phyloP scores from a whole-genome alignment of 2,329 filamentous ascomycete species.

The Sodiomyces alkalinus region DNA sequence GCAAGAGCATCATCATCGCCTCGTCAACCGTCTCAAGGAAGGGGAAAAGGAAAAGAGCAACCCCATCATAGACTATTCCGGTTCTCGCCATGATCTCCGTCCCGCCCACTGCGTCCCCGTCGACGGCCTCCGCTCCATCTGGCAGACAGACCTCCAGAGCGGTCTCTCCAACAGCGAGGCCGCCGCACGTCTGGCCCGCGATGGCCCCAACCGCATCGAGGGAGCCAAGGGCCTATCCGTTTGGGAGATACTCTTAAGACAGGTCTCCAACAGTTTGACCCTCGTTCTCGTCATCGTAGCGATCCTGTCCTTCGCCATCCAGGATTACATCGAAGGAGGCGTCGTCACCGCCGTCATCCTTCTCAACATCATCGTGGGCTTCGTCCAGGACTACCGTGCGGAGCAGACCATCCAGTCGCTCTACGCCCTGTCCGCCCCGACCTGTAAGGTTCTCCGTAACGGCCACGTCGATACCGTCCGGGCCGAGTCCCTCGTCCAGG shows the following conservation, averaged over 20 bases:
- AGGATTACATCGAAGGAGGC: constrained; percentile 47
- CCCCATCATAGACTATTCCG: too few relatives aligned
- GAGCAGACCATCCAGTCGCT: constrained; percentile 48
- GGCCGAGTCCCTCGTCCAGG: constrained; percentile 44
- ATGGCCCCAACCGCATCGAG: constrained; percentile 59
- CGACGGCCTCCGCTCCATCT: constrained; percentile 15
- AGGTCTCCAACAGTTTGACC: constrained; percentile 64
- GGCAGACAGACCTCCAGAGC: constrained; percentile 33
- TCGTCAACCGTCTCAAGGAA: constrained; percentile 1
- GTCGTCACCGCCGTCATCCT: constrained; percentile 49
- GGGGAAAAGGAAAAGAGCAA: neutral
- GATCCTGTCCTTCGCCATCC: constrained; percentile 50
- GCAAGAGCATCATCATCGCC: constrained; percentile 4
- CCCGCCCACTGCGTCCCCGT: constrained; percentile 13
- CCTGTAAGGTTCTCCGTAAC: constrained; percentile 42
- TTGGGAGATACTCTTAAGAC: constrained; percentile 62
- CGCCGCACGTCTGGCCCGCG: constrained; percentile 44
- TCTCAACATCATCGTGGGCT: constrained; percentile 51
- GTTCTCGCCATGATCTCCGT: constrained; percentile 5
- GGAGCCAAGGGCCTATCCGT: constrained; percentile 55
- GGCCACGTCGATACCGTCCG: constrained; percentile 34
- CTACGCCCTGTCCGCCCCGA: constrained; percentile 41
- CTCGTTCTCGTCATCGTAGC: constrained; percentile 62
- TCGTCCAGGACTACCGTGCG: constrained; percentile 45
- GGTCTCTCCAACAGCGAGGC: constrained; percentile 50